Conservation (phyloP, 148 eudicot species). For the Rhododendron kiyosumense region DNA sequence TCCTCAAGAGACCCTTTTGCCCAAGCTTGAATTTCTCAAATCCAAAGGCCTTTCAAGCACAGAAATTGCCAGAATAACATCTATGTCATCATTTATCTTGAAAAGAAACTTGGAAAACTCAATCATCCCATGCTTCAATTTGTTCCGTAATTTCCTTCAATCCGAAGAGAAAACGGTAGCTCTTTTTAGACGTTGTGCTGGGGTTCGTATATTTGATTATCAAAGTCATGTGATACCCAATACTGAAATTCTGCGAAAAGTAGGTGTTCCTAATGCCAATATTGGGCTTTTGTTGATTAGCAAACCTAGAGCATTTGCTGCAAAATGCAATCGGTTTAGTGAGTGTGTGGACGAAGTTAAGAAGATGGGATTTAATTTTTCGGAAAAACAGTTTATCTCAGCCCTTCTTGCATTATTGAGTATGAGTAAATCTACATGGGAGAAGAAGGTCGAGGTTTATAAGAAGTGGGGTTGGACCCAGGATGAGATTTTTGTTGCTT, state of each 20-base stretch:
- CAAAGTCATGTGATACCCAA: not conserved
- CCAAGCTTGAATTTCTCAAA: not conserved
- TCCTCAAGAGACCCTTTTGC: not conserved
- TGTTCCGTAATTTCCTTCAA: not conserved
- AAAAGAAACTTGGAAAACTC: not conserved
- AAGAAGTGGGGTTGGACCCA: not conserved
- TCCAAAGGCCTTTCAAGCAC: not conserved
- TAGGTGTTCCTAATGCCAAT: conserved; percentile 2
- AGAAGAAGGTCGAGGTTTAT: not conserved
- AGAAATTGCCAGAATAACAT: not conserved
- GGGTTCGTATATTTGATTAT: not conserved
- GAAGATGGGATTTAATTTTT: conserved; percentile 19
- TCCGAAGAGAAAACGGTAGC: not conserved
- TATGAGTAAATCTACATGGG: not conserved
- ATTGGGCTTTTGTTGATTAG: conserved; percentile 1
- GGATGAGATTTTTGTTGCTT: not conserved
- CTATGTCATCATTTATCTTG: not conserved
- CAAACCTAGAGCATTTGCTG: not conserved
- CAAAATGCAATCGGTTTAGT: not conserved
- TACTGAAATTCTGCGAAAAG: not conserved
- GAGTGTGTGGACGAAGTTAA: conserved; percentile 16
- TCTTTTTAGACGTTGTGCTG: not conserved
- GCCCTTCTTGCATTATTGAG: not conserved
- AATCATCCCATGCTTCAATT: not conserved
- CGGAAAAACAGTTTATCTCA: not conserved